Evolutionary conservation across 1,284 basidiomycete genomes (phyloP), one percentile per base, ranked within the genome.

Genomic region (Xerocomus subilludens): DNA sequence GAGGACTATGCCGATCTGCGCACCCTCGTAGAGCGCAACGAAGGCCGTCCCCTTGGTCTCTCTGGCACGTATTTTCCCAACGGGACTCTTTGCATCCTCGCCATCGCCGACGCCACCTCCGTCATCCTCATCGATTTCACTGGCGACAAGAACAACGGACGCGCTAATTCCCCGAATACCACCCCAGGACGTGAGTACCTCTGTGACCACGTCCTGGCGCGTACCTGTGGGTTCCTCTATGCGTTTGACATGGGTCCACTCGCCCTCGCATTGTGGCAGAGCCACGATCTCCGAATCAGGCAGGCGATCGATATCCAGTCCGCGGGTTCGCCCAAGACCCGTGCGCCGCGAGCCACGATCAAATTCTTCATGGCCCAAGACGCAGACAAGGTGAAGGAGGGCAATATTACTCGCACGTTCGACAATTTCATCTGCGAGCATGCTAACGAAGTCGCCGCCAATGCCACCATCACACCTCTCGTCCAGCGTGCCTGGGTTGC

Each of bases 221-320:
- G 85, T 47, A 38, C 78, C 25, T 73, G 74, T 36, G 86, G 86
- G 35, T 84, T 84, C 65, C 35, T 87, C 18, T 84, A 85, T 45
- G 86, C 85, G 25, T 88, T 88, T 60, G 85, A 88, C 70, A 83
- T 88, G 79, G 86, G 75, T 2, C 83, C 82, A 0, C 80, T 88
- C 58, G 80, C 84, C 11, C 84, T 88, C 75, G 76, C 74, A 30
- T 70, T 83, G 67, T 83, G 81, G 82, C 77, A 84, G 70, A 80
- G 82, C 72, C 82, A 83, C 64, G 78, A 77, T 70, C 79, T 85
- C 71, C 84, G 85, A 56, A 81, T 88, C 74, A 81, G 77, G 60
- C 83, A 86, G 75, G 82, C 83, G 35, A 82, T 93, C 62, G 91
- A 93, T 76, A 84, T 94, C 32, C 91, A 92, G 78, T 89, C 88